phyloP scores from a whole-genome alignment of 129 eudicot species.

The Mikania micrantha region DNA sequence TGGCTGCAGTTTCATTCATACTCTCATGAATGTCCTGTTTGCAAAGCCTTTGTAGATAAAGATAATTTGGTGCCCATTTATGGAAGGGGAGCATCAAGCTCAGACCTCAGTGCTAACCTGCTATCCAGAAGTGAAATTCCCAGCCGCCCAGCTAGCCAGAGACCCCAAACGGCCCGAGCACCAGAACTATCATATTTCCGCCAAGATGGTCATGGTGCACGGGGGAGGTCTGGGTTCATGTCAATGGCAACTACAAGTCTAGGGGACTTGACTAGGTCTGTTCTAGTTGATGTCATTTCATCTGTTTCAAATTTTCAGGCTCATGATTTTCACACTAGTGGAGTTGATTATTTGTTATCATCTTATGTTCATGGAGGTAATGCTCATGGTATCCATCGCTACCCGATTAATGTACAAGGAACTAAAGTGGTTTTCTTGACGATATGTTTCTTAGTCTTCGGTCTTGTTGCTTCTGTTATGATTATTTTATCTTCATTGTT shows the following conservation, averaged over 20 bases:
- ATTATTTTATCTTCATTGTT: slow-evolving; percentile 16
- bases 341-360: slow-evolving; percentile 37
- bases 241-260: slow-evolving; percentile 4
- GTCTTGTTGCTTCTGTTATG: slow-evolving; percentile 30
- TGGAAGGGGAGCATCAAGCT: slow-evolving; percentile 54
- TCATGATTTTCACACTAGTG: slow-evolving; percentile 45
- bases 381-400: slow-evolving; percentile 47
- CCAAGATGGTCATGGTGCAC: slow-evolving; percentile 32
- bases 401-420: slow-evolving; percentile 36
- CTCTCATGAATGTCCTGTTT: slow-evolving; percentile 56
- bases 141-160: slow-evolving; percentile 56
- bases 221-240: slow-evolving; percentile 12
- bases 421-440: slow-evolving; percentile 24
- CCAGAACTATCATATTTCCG: slow-evolving; percentile 36
- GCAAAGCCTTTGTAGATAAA: slow-evolving; percentile 53
- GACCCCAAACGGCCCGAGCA: slow-evolving; percentile 58
- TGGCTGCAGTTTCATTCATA: slow-evolving; percentile 66
- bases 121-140: slow-evolving; percentile 36
- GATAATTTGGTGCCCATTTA: slow-evolving; percentile 66
- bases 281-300: slow-evolving; percentile 41
- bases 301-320: slow-evolving; percentile 40
- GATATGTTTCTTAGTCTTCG: slow-evolving; percentile 42
- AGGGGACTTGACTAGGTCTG: slow-evolving; percentile 37
- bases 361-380: slow-evolving; percentile 20
- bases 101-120: slow-evolving; percentile 26